These are phyloP conservation scores for Clarireedia monteithiana DNA, from an alignment of 2,329 filamentous ascomycete genomes.

Conservation along the genomic window DNA sequence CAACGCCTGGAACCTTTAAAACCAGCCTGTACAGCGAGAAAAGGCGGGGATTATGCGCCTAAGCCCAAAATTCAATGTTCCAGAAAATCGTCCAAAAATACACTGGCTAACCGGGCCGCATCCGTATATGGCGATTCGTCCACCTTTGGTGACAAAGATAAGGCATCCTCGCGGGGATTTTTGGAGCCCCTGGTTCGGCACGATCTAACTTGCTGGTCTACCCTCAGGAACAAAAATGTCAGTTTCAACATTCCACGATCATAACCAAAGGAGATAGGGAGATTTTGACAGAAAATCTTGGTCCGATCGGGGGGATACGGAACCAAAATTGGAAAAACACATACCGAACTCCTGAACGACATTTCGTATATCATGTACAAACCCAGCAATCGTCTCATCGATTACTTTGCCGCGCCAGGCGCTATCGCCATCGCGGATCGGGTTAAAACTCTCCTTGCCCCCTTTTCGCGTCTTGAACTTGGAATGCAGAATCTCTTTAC, in stretches of 20 bases:
- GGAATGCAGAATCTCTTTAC: slow-evolving; percentile 29
- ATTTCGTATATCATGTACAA: slow-evolving; percentile 21
- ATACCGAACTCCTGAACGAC: slow-evolving; percentile 23
- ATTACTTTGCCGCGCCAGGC: slow-evolving; percentile 21
- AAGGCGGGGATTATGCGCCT: background rate
- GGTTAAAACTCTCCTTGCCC: slow-evolving; percentile 28
- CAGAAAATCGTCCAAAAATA: slow-evolving; percentile 28
- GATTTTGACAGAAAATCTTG: background rate
- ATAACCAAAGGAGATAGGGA: background rate
- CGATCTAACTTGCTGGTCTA: slow-evolving; percentile 20
- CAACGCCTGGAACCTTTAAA: background rate
- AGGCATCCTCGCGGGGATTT: slow-evolving; percentile 3
- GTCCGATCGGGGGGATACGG: background rate
- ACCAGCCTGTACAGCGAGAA: background rate
- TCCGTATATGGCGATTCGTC: slow-evolving; percentile 21
- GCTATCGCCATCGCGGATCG: slow-evolving; percentile 25
- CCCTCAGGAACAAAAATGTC: slow-evolving; percentile 4
- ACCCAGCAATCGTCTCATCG: slow-evolving; percentile 14
- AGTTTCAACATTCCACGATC: slow-evolving; percentile 7
- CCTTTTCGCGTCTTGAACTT: slow-evolving; percentile 29
- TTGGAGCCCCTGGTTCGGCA: slow-evolving; percentile 12
- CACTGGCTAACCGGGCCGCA: slow-evolving; percentile 23
- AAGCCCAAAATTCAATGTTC: slow-evolving; percentile 14
- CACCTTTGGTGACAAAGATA: background rate
- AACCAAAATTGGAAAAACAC: slow-evolving; percentile 3